Evolutionary conservation across 2,329 filamentous ascomycete species (phyloP).

Genomic region (Fusarium luffae): DNA sequence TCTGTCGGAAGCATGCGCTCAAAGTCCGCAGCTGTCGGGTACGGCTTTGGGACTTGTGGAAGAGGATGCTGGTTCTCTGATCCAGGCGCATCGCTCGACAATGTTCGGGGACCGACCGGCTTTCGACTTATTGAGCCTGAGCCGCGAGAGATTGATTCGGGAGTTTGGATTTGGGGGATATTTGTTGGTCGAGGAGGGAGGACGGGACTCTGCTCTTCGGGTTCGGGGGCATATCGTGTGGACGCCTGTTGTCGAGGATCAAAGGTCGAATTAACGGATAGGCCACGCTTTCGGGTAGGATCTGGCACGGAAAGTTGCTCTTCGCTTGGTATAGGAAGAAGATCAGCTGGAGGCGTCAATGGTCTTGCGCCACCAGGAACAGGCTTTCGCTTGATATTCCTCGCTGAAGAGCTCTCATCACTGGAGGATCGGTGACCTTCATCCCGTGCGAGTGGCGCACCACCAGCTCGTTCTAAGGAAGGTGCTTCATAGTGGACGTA

Average conservation of each 20-base stretch:
- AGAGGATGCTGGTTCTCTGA: slow-evolving; percentile 18
- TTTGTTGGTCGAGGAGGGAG: slow-evolving; percentile 27
- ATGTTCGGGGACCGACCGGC: slow-evolving; percentile 45
- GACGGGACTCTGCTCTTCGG: slow-evolving; percentile 18
- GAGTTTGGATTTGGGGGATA: slow-evolving; percentile 24
- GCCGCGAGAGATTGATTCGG: slow-evolving; percentile 6
- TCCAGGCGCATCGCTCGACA: slow-evolving; percentile 14
- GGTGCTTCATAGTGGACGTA: slow-evolving; percentile 78
- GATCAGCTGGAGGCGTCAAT: slow-evolving; percentile 41
- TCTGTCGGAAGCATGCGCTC: slow-evolving; percentile 21
- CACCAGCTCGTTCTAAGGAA: slow-evolving; percentile 61
- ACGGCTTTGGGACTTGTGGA: slow-evolving; percentile 15
- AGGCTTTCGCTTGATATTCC: slow-evolving; percentile 65
- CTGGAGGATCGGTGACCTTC: slow-evolving; percentile 55
- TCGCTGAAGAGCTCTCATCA: slow-evolving; percentile 55
- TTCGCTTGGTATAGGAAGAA: slow-evolving; percentile 32
- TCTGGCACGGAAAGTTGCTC: slow-evolving; percentile 8
- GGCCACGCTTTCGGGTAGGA: slow-evolving; percentile 26
- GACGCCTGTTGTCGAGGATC: slow-evolving; percentile 22
- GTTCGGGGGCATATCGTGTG: slow-evolving; percentile 20
- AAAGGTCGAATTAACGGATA: slow-evolving; percentile 38
- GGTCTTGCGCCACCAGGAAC: slow-evolving; percentile 53
- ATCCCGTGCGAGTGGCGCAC: slow-evolving; percentile 40
- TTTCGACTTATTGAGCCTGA: slow-evolving; percentile 41
- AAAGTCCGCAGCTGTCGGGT: slow-evolving; percentile 18